Evolutionary conservation across 257 asterid species (phyloP), one percentile per base, ranked within the genome.

Genomic region (Capsicum pubescens): DNA sequence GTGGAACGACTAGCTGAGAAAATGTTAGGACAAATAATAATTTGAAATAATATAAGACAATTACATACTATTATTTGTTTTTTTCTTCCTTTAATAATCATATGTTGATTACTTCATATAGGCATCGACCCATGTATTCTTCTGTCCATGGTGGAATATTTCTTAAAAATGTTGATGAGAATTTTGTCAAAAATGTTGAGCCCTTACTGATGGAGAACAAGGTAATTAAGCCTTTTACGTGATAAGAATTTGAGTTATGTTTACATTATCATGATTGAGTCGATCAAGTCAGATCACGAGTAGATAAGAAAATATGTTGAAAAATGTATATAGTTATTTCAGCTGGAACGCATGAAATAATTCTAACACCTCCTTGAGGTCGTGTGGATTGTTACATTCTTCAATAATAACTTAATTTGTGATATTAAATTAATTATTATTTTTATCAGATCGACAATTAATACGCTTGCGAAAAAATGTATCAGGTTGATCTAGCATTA

Each of bases 61-160:
- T 54, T 35, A 52, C 60, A 0, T 26, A 26, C 32, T 26, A 26
- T 7, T 36, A 26, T 57, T 57, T 58, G 52, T n/a, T 5, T 36
- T 57, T 0, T 12, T 46, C 19, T 10, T 59, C 16, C 39, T 35
- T 52, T 57, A 36, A 52, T 61, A 19, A 63, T 13, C 15, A 55
- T 68, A 14, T 79, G 39, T 39, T 76, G 59, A 55, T 55, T 77
- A 13, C 9, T 21, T 79, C 78, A 26, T 26, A 50, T 88, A 95
- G 99, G 90, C 99, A 95, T 89, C 93, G 99, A 69, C 97, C 97
- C 8, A 92, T 95, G 97, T 95, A 95, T 64, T 74, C 97, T 19
- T 92, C 97, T 8, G 74, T 3, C 19, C 55, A 32, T 0, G 92
- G 91, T 13, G 3, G 80, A 32, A 0, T 26, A 26, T 26, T 89